phyloP scores from a whole-genome alignment of 352 stramenopile species.

The Thalassiosira ordinaria region DNA sequence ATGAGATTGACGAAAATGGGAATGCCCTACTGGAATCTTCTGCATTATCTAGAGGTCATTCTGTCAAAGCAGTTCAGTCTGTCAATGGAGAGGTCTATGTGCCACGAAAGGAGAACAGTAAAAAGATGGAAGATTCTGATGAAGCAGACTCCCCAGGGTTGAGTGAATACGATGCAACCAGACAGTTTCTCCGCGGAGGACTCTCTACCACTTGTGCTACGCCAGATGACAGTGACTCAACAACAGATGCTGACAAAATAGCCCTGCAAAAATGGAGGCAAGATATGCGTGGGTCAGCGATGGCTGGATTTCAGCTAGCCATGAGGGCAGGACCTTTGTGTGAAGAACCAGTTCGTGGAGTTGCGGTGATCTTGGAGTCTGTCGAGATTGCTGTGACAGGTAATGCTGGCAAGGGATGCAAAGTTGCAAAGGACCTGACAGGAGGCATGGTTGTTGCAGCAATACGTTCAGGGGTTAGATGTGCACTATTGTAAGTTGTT shows the following conservation, averaged over 20 bases:
- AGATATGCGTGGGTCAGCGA: conserved; percentile 74
- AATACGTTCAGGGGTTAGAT: conserved; percentile 74
- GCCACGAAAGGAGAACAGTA: conserved; percentile 37
- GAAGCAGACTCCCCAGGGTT: conserved; percentile 12
- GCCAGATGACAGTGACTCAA: neutral
- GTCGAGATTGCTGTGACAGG: conserved; percentile 71
- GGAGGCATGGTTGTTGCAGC: conserved; percentile 78
- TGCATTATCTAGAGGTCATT: conserved; percentile 33
- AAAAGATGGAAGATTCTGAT: conserved; percentile 14
- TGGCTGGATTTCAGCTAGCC: conserved; percentile 79
- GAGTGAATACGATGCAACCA: conserved; percentile 31
- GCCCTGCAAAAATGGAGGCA: conserved; percentile 73
- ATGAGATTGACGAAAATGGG: conserved; percentile 57
- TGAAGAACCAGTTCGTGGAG: conserved; percentile 78
- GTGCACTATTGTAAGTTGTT: conserved; percentile 72
- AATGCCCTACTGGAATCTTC: conserved; percentile 62
- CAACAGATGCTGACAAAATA: conserved; percentile 35
- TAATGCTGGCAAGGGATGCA: conserved; percentile 32
- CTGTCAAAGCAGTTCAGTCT: conserved; percentile 56
- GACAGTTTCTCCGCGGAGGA: conserved; percentile 30
- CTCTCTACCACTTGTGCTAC: conserved; percentile 4
- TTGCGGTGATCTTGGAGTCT: conserved; percentile 80
- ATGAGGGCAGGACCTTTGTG: conserved; percentile 76
- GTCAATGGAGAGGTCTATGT: conserved; percentile 61
- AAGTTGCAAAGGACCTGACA: conserved; percentile 62